Evolutionary conservation across 2,329 filamentous ascomycete genomes (phyloP).

Genomic region (Trichoderma sp.): DNA sequence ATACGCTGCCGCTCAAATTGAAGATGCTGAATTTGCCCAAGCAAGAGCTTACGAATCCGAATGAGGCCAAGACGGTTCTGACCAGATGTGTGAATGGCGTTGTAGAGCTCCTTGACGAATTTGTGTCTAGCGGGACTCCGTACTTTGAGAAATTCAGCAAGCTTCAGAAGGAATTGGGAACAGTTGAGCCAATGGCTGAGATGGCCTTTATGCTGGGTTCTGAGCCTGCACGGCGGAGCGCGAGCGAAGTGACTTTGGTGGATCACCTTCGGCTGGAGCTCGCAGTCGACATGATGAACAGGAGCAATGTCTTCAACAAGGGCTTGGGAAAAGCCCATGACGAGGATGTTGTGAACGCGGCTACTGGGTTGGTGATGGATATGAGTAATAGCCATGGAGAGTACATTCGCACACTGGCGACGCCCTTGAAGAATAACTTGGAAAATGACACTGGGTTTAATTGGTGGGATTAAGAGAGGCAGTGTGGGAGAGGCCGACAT

Average conservation of each 20-base stretch:
- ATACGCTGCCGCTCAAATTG: conserved; percentile 13
- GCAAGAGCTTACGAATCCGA: background rate
- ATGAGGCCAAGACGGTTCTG: background rate
- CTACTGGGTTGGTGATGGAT: conserved; percentile 23
- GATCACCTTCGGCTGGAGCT: conserved; percentile 35
- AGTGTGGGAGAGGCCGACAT: background rate
- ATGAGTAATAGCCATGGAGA: conserved; percentile 29
- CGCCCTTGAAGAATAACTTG: background rate
- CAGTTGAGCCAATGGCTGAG: background rate
- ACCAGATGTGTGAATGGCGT: background rate
- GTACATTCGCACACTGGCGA: conserved; percentile 3
- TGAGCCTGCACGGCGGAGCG: background rate
- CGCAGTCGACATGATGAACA: conserved; percentile 19
- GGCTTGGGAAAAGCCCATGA: background rate
- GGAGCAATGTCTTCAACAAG: background rate
- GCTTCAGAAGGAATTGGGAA: background rate
- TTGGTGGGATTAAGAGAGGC: background rate
- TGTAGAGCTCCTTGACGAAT: conserved; percentile 2
- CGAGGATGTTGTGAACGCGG: background rate
- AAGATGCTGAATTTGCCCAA: conserved; percentile 8
- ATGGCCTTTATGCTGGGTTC: conserved; percentile 2
- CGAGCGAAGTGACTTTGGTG: conserved; percentile 12
- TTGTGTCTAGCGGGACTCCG: conserved; percentile 1
- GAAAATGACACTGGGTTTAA: background rate
- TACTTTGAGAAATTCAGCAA: background rate